These are phyloP conservation scores for Corylus americana DNA, from an alignment of 306 rosid species.

Conservation along the genomic window DNA sequence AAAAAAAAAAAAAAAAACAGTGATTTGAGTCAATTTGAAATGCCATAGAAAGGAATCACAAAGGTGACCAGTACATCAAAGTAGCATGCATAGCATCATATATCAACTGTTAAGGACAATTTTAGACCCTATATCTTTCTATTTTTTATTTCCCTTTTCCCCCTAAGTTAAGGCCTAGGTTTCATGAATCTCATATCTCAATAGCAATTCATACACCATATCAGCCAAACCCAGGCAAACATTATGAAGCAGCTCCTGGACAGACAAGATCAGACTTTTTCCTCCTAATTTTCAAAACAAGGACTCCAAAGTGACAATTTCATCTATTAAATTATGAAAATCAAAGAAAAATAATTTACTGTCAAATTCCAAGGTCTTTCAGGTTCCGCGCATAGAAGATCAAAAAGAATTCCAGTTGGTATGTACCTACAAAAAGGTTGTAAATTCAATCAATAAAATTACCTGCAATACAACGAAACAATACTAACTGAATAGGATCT, in stretches of 20 bases:
- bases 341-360: slow-evolving; percentile 34
- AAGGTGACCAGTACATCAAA: not conserved
- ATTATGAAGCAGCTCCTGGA: slow-evolving; percentile 7
- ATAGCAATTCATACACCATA: slow-evolving; percentile 3
- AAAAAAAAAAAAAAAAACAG: too few species aligned
- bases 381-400: slow-evolving; percentile 83
- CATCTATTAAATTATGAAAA: slow-evolving; percentile 16
- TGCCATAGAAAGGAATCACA: not conserved
- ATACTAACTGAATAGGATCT: not conserved
- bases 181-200: not conserved
- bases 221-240: not conserved
- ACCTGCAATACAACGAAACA: not conserved
- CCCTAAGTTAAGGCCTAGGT: not conserved
- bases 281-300: slow-evolving; percentile 2
- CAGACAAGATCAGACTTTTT: slow-evolving; percentile 12
- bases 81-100: not conserved
- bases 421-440: slow-evolving; percentile 55
- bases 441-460: not conserved
- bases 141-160: not conserved
- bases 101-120: not conserved
- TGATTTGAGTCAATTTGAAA: not conserved
- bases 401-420: slow-evolving; percentile 97
- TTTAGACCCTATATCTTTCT: not conserved
- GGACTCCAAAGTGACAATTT: not conserved
- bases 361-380: slow-evolving; percentile 96